These are phyloP conservation scores for Penicillium sp. DNA, from an alignment of 2,329 filamentous ascomycete species.

Conservation along the genomic window DNA sequence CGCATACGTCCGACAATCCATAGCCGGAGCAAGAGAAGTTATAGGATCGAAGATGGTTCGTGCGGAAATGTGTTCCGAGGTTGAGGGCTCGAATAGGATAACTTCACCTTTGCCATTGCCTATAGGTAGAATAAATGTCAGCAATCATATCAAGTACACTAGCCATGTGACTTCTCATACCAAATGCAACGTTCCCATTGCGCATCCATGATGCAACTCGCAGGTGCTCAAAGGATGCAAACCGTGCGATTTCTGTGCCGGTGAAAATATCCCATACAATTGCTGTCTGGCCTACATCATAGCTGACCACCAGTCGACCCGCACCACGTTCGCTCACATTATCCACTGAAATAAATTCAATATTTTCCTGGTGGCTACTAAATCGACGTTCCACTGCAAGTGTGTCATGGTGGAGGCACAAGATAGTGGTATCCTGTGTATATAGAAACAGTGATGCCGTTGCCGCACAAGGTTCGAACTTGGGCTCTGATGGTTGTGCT, in stretches of 20 bases:
- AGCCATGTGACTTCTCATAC: conserved; percentile 53
- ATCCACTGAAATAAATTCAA: conserved; percentile 82
- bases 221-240: conserved; percentile 85
- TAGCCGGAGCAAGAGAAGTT: conserved; percentile 83
- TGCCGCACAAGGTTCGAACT: conserved; percentile 84
- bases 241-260: conserved; percentile 85
- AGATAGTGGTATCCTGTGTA: conserved; percentile 74
- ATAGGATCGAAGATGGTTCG: conserved; percentile 93
- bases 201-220: conserved; percentile 90
- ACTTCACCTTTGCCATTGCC: conserved; percentile 91
- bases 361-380: conserved; percentile 76
- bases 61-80: conserved; percentile 86
- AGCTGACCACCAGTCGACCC: conserved; percentile 85
- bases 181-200: conserved; percentile 95
- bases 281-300: conserved; percentile 84
- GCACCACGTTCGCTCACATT: conserved; percentile 85
- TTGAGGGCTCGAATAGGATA: conserved; percentile 89
- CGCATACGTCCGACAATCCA: conserved; percentile 91
- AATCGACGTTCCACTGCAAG: conserved; percentile 86
- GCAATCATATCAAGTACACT: background rate
- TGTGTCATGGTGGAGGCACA: conserved; percentile 91
- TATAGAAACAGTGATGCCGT: conserved; percentile 91
- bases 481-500: conserved; percentile 37
- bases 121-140: conserved; percentile 42
- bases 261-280: conserved; percentile 97